phyloP scores from a whole-genome alignment of 202 grass and related monocot species.

The Cymbopogon flexuosus region DNA sequence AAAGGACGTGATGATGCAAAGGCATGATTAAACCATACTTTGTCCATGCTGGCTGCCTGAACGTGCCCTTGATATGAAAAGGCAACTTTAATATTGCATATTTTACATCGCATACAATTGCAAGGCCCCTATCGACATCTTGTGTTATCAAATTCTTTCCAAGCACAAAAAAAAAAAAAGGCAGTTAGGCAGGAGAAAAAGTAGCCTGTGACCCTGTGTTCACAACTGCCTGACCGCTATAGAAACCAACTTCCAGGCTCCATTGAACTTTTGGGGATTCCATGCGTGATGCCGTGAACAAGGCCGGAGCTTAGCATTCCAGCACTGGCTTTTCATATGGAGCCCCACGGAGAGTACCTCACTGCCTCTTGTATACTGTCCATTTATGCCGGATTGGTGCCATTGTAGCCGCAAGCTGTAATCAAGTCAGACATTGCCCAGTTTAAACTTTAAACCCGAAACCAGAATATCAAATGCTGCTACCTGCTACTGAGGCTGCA shows the following conservation, averaged over 20 bases:
- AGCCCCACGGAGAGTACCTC: neutral
- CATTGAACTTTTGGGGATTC: neutral
- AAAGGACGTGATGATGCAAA: neutral
- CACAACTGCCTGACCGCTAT: neutral
- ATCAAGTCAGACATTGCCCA: neutral
- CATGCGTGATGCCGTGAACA: neutral
- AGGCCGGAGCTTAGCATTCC: neutral
- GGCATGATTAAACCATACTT: slow-evolving; percentile 26
- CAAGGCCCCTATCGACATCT: neutral
- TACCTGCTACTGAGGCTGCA: neutral
- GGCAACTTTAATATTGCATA: neutral
- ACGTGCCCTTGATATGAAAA: neutral
- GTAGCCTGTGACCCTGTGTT: neutral
- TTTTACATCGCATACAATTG: neutral
- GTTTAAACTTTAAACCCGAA: neutral
- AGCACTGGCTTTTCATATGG: neutral
- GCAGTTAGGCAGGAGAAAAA: slow-evolving; percentile 20
- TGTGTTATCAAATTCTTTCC: neutral
- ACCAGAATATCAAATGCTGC: neutral
- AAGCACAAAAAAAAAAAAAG: neutral
- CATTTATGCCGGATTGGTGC: neutral
- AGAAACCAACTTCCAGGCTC: neutral
- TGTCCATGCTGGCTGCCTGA: neutral
- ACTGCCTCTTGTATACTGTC: neutral
- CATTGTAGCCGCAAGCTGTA: neutral